phyloP scores from a whole-genome alignment of 176 grass and related monocot species.

The Oryza glaberrima region DNA sequence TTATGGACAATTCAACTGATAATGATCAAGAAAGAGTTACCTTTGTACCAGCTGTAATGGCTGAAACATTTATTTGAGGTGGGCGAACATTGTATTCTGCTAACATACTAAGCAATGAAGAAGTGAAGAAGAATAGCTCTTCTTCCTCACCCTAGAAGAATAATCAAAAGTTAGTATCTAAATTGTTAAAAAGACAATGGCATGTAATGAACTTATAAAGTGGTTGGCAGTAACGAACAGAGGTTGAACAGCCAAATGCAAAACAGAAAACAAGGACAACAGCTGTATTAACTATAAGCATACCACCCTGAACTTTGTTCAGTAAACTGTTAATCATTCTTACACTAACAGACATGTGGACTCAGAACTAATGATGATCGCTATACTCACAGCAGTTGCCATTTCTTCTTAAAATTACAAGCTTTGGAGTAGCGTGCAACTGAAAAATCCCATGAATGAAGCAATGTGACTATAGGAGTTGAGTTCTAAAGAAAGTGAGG shows the following conservation, averaged over 20 bases:
- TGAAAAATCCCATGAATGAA: conserved; percentile 22
- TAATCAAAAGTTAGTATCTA: conserved; percentile 23
- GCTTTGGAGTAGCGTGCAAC: background rate
- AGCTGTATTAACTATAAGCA: conserved; percentile 8
- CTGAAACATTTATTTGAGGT: conserved; percentile 73
- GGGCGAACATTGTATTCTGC: conserved; percentile 76
- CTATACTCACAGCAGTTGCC: background rate
- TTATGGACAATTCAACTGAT: background rate
- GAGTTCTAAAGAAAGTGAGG: conserved; percentile 19
- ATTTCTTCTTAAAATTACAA: conserved; percentile 24
- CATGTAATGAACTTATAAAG: conserved; percentile 25
- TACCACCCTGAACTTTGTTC: conserved; percentile 9
- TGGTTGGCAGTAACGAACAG: conserved; percentile 6
- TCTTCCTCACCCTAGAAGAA: conserved; percentile 79
- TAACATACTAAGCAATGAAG: conserved; percentile 88
- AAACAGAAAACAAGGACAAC: conserved; percentile 9
- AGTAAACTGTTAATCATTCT: background rate
- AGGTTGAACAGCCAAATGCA: background rate
- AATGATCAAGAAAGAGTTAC: conserved; percentile 44
- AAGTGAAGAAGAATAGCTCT: conserved; percentile 89
- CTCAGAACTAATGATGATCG: background rate
- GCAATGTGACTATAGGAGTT: conserved; percentile 4
- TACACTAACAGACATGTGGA: background rate
- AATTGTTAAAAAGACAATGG: conserved; percentile 19
- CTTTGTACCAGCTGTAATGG: conserved; percentile 72